Conservation (phyloP, 73 alveolate genomes). For the Paramecium sonneborni region DNA sequence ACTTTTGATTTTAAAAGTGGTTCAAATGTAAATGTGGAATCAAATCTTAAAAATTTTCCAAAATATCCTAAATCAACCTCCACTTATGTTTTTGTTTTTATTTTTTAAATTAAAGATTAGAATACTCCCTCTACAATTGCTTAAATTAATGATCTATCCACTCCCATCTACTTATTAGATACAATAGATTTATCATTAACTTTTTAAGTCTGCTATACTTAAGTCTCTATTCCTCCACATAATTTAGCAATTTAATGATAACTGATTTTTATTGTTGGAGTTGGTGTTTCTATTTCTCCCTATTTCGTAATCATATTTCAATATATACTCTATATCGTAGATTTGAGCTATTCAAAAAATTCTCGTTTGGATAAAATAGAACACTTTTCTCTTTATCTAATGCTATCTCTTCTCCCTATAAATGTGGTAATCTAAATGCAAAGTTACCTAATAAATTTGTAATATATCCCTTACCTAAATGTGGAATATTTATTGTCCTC, state of each 20-base stretch:
- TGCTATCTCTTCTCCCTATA: background rate
- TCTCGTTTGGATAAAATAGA: conserved; percentile 27
- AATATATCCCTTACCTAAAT: conserved; percentile 18
- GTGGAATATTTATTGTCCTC: conserved; percentile 58
- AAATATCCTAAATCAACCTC: conserved; percentile 79
- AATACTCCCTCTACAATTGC: background rate
- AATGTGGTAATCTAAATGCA: background rate
- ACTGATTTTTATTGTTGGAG: conserved; percentile 54
- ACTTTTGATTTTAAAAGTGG: conserved; percentile 51
- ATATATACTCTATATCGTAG: conserved; percentile 49
- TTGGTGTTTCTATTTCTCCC: conserved; percentile 59
- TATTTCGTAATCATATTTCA: background rate
- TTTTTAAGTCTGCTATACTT: background rate
- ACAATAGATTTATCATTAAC: background rate
- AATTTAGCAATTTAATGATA: conserved; percentile 20
- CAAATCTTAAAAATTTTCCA: conserved; percentile 74
- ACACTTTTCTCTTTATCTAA: conserved; percentile 42
- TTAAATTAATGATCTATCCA: background rate
- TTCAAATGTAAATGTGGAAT: conserved; percentile 58
- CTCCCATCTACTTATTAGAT: background rate
- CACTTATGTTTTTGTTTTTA: conserved; percentile 51
- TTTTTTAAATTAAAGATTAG: background rate
- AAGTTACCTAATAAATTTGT: background rate
- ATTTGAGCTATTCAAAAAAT: conserved; percentile 5
- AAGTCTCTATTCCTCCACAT: conserved; percentile 50